Percentiles rank a stretch among this genome's conserved stretches.
Conservation (phyloP, 129 eudicot genomes). For the Escallonia herrerae region DNA sequence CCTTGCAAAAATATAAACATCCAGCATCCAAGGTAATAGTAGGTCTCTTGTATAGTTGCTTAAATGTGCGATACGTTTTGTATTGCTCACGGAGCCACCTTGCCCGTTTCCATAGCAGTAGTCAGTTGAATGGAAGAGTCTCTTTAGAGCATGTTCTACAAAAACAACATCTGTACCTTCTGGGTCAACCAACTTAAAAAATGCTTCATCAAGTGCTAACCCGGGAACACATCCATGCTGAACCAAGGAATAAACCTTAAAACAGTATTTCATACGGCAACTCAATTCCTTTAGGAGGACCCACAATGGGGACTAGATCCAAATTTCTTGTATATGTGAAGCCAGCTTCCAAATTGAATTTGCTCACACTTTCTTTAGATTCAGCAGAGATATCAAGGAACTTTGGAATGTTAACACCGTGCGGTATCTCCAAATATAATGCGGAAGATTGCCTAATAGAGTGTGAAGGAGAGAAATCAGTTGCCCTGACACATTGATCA, state of each 20-base stretch:
- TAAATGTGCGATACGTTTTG: slow-evolving; percentile 10
- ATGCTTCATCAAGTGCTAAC: slow-evolving; percentile 40
- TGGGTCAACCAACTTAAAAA: slow-evolving; percentile 61
- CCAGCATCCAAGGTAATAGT: slow-evolving; percentile 41
- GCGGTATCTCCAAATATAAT: slow-evolving; percentile 61
- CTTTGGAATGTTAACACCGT: slow-evolving; percentile 36
- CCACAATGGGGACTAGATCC: slow-evolving; percentile 59
- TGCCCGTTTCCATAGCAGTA: slow-evolving; percentile 65
- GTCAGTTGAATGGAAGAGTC: slow-evolving; percentile 41
- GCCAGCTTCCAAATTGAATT: slow-evolving; percentile 34
- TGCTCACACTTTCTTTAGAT: slow-evolving; percentile 35
- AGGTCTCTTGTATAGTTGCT: slow-evolving; percentile 21
- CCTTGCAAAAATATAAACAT: slow-evolving; percentile 46
- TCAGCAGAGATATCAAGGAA: slow-evolving; percentile 34
- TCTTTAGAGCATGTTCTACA: slow-evolving; percentile 63
- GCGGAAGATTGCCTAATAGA: slow-evolving; percentile 74
- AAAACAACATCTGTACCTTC: slow-evolving; percentile 10
- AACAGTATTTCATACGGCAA: slow-evolving; percentile 49
- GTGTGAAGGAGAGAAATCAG: slow-evolving; percentile 56
- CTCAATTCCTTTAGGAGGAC: slow-evolving; percentile 32
- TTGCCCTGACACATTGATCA: slow-evolving; percentile 75
- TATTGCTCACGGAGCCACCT: slow-evolving; percentile 37
- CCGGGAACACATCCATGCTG: slow-evolving; percentile 86
- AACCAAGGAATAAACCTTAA: slow-evolving; percentile 58
- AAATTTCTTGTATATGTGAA: slow-evolving; percentile 33